phyloP scores from a whole-genome alignment of 192 early-diverging fungal genomes.

The Entrophospora sp. region DNA sequence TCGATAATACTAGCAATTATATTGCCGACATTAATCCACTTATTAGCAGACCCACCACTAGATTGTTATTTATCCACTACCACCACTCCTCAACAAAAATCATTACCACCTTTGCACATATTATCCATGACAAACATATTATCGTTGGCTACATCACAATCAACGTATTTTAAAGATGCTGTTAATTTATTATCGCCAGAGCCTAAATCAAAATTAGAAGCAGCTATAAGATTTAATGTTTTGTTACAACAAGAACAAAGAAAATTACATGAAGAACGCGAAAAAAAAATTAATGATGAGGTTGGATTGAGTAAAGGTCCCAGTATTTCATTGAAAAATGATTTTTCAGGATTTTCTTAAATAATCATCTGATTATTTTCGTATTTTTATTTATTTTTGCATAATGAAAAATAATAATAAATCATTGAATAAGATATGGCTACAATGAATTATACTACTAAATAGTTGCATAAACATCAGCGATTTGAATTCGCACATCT shows the following conservation, averaged over 20 bases:
- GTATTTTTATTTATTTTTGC: no score
- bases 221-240: slow-evolving; percentile 38
- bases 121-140: slow-evolving; percentile 36
- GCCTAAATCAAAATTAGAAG: slow-evolving; percentile 39
- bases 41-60: slow-evolving; percentile 26
- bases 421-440: no score
- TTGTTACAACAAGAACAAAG: slow-evolving; percentile 31
- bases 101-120: slow-evolving; percentile 26
- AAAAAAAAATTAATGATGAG: slow-evolving; percentile 17
- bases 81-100: neutral
- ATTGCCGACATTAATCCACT: slow-evolving; percentile 36
- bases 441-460: no score
- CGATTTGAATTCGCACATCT: no score
- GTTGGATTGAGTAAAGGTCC: slow-evolving; percentile 27
- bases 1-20: slow-evolving; percentile 28
- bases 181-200: slow-evolving; percentile 26
- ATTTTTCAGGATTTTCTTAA: slow-evolving; percentile 27
- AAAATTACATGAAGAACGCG: slow-evolving; percentile 26
- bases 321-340: slow-evolving; percentile 34
- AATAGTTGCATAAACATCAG: no score
- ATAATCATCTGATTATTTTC: no score
- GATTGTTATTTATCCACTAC: neutral
- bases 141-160: slow-evolving; percentile 29
- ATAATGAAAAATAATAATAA: no score
- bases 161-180: slow-evolving; percentile 34